Conservation (phyloP, 2,329 filamentous ascomycete genomes). For the Curvularia eragrostidis region DNA sequence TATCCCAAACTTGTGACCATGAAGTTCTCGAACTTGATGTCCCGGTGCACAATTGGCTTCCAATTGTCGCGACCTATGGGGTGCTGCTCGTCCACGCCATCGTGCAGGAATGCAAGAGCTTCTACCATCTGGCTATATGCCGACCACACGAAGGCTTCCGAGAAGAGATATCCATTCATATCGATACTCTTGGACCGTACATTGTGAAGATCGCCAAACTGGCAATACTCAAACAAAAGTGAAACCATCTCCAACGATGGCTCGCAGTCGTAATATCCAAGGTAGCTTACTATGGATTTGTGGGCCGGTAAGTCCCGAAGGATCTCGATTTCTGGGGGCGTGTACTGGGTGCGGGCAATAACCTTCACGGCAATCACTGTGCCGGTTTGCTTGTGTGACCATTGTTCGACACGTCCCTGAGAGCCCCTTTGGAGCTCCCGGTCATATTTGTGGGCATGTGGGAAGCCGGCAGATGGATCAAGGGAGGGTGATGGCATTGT, state of each 20-base stretch:
- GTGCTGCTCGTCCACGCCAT: constrained; percentile 18
- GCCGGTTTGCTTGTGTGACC: constrained; percentile 9
- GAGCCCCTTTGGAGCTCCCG: constrained; percentile 12
- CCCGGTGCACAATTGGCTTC: constrained; percentile 90
- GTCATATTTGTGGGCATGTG: not conserved
- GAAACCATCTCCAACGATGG: constrained; percentile 4
- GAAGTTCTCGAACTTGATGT: constrained; percentile 96
- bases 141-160: constrained; percentile 26
- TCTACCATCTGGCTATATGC: constrained; percentile 22
- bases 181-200: not conserved
- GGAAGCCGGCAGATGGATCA: not conserved
- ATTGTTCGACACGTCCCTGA: constrained; percentile 22
- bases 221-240: constrained; percentile 26
- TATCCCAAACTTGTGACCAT: constrained; percentile 58
- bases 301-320: constrained; percentile 19
- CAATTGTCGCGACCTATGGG: constrained; percentile 57
- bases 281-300: constrained; percentile 16
- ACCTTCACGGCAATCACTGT: constrained; percentile 24
- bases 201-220: constrained; percentile 22
- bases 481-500: not conserved
- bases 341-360: not conserved
- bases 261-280: constrained; percentile 11
- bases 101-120: constrained; percentile 32
- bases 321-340: constrained; percentile 20
- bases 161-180: constrained; percentile 4